phyloP scores from a whole-genome alignment of 2,329 filamentous ascomycete species.

The Cladosporium sp. region DNA sequence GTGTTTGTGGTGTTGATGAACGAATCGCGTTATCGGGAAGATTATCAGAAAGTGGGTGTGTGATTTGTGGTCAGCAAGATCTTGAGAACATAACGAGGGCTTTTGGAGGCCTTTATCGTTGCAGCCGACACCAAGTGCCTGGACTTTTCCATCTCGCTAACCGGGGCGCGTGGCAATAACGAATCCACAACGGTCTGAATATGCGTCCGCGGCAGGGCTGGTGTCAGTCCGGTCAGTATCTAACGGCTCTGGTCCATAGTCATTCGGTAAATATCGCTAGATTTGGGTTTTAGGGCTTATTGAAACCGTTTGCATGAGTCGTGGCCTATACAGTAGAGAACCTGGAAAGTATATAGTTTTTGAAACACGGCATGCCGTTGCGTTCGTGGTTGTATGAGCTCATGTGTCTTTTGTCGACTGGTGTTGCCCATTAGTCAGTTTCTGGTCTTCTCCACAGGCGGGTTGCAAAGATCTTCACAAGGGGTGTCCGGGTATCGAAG shows the following conservation, averaged over 20 bases:
- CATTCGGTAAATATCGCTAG: not conserved
- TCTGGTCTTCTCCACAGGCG: not conserved
- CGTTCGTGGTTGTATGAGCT: not conserved
- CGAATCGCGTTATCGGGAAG: not conserved
- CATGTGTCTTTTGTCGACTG: not conserved
- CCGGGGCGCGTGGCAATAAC: not conserved
- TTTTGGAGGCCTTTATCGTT: not conserved
- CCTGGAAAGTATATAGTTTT: not conserved
- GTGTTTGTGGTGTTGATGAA: not conserved
- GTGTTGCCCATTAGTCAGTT: not conserved
- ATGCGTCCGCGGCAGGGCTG: not conserved
- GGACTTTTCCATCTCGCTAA: not conserved
- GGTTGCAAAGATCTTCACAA: slow-evolving; percentile 1
- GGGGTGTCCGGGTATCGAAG: not conserved
- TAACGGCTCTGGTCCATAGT: not conserved
- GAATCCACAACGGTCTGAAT: slow-evolving; percentile 1
- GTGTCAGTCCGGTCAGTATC: slow-evolving; percentile 5
- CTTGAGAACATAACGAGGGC: not conserved
- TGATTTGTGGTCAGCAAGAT: not conserved
- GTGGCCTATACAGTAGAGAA: not conserved
- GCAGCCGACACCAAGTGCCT: not conserved
- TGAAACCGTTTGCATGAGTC: not conserved
- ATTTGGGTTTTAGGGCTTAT: not conserved
- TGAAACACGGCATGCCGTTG: not conserved
- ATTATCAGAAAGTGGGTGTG: not conserved